Base-by-base conservation (phyloP, 805 yeast genomes). In the Schwanniomyces occidentalis region DNA sequence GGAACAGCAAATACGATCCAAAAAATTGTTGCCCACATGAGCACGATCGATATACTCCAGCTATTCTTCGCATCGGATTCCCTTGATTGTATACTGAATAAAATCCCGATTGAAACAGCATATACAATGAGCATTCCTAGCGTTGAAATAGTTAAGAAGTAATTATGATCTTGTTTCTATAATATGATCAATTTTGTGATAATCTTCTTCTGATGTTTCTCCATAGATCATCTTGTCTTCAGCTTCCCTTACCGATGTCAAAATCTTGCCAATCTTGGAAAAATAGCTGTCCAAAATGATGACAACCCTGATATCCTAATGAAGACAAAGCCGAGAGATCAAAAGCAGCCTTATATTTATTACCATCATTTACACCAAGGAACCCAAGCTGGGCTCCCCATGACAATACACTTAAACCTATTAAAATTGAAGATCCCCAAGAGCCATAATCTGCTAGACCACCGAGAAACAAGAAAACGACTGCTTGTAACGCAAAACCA, bases 1-100 rank as follows among this genome's bases (percentile, higher is more conserved):
- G 38, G 34, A 23, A 35, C 19, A 3, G 30, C 38, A 23, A 35
- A 29, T 8, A 35, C 29, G n/a, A 35, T 29, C 34, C 34, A 35
- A 24, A 35, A 24, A 8, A 22, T 19, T 5, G 30, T 34, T 15
- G 32, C 32, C 27, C 32, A 34, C 23, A 19, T 23, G 16, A 35
- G 28, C 5, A 17, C 32, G 5, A 35, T 16, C 6, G 34, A 28
- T 18, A 29, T 35, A 5, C 34, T 34, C 38, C 34, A 35, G 19
- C 29, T 35, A 16, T 29, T 35, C 9, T 24, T 8, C 10, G 16
- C 30, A 8, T 16, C 24, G 6, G 34, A 29, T 8, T 30, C 25
- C 20, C 38, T 35, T 4, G 34, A 12, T 14, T 29, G 6, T 12
- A 35, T 16, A 13, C 21, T 16, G 18, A 22, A 35, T 13, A 35